Evolutionary conservation across 169 alveolate genomes (phyloP), one percentile per base, ranked within the genome.

Genomic region (Eimeria necatrix): DNA sequence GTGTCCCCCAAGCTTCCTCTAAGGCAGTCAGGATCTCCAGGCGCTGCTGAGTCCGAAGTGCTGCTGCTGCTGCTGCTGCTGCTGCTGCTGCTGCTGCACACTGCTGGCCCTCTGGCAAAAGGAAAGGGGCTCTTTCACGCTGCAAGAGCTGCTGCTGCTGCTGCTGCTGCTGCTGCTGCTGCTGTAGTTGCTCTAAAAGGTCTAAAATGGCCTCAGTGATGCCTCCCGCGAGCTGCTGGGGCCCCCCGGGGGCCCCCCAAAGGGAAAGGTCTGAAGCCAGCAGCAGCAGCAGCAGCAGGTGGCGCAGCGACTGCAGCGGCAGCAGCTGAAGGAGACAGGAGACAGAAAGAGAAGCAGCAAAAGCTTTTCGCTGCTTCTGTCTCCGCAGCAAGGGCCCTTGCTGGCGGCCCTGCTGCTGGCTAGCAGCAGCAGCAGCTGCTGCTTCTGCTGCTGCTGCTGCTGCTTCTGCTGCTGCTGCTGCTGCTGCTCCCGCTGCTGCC

Each of bases 191-290:
- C n/a, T n/a, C n/a, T n/a, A n/a, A n/a, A n/a, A n/a, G n/a, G n/a
- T n/a, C n/a, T n/a, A n/a, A n/a, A n/a, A n/a, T n/a, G n/a, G n/a
- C n/a, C n/a, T n/a, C 64, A 56, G 14, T 8, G 41, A 64, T 5
- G 26, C 41, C 76, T n/a, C 20, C 76, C 9, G 26, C 26, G 8
- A 24, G 76, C 26, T 64, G 76, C 26, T 64, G 86, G 61, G 86
- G 86, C 64, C 64, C 86, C 56, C 56, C 86, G 8, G 86, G 64
- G 48, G 86, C 56, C 61, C 86, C 86, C 86, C 86, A 76, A 4
- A 76, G 86, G 26, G 76, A 64, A 64, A 24, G 76, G 76, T 8
- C 5, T 14, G 76, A 14, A 24, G 76, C 8, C 41, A 64, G 76
- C 76, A 64, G 26, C 41, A 64, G 76, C 76, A 64, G 26, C 41